These are phyloP conservation scores for Penstemon barbatus DNA, from an alignment of 257 asterid genomes.

Conservation along the genomic window DNA sequence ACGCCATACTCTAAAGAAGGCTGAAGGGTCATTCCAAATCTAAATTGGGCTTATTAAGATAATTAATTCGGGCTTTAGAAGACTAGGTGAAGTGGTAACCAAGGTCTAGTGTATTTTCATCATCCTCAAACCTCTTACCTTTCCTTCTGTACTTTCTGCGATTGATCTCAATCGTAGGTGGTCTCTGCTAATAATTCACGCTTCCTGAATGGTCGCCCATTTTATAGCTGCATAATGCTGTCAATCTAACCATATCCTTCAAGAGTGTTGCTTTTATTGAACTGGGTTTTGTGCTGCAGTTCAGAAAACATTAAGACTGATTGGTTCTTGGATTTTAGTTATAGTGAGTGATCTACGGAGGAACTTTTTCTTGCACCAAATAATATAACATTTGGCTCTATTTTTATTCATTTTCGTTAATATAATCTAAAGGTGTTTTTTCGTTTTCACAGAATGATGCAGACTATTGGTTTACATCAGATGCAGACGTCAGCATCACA, in stretches of 20 bases:
- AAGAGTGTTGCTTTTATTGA: background rate
- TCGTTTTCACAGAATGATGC: slow-evolving; percentile 61
- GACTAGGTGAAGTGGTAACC: background rate
- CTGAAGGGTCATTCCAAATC: too few species aligned
- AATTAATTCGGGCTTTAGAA: background rate
- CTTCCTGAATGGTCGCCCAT: slow-evolving; percentile 1
- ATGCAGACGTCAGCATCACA: slow-evolving; percentile 78
- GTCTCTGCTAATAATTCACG: background rate
- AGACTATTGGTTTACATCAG: slow-evolving; percentile 93
- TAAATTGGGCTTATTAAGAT: background rate
- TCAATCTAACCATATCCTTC: background rate
- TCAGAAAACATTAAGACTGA: background rate
- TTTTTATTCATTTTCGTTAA: slow-evolving; percentile 1
- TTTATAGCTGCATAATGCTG: background rate
- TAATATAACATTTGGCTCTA: background rate
- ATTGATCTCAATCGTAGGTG: background rate
- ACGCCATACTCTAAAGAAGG: too few species aligned
- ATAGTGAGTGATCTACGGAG: too few species aligned
- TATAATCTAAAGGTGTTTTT: slow-evolving; percentile 26
- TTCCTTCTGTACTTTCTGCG: background rate
- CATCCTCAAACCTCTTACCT: background rate
- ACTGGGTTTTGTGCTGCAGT: background rate
- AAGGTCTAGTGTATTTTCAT: slow-evolving; percentile 9
- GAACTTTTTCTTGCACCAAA: background rate
- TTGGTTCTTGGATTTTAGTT: too few species aligned